Conservation (phyloP, 352 stramenopile genomes). For the Aphanomyces invadans region DNA sequence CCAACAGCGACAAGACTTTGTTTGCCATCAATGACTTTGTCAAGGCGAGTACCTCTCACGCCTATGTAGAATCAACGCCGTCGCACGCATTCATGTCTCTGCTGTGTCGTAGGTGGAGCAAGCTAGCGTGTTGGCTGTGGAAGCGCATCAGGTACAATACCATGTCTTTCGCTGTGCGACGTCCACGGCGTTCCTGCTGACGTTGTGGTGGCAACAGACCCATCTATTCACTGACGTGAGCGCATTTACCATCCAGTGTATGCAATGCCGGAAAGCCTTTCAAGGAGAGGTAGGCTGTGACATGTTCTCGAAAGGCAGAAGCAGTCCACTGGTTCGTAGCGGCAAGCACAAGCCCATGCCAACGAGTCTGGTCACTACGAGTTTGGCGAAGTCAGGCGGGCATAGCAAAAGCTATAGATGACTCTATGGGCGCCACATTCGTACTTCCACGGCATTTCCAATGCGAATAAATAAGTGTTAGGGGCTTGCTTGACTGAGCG, state of each 20-base stretch:
- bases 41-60: too few relatives aligned
- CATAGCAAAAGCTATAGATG: too few relatives aligned
- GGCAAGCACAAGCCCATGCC: slow-evolving; percentile 53
- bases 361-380: slow-evolving; percentile 56
- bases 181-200: background rate
- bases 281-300: slow-evolving; percentile 41
- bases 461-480: too few relatives aligned
- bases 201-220: slow-evolving; percentile 32
- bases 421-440: too few relatives aligned
- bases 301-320: background rate
- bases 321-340: slow-evolving; percentile 28
- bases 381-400: slow-evolving; percentile 55
- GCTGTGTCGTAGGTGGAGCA: slow-evolving; percentile 56
- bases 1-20: slow-evolving; percentile 41
- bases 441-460: too few relatives aligned
- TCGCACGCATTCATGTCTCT: slow-evolving; percentile 2
- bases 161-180: too few relatives aligned
- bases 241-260: slow-evolving; percentile 64
- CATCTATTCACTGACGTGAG: slow-evolving; percentile 73
- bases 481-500: too few relatives aligned
- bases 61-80: slow-evolving; percentile 27
- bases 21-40: slow-evolving; percentile 79
- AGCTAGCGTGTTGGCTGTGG: slow-evolving; percentile 71
- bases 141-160: slow-evolving; percentile 55
- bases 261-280: slow-evolving; percentile 57